phyloP scores from a whole-genome alignment of 1,284 basidiomycete species.

The Flammula alnicola region DNA sequence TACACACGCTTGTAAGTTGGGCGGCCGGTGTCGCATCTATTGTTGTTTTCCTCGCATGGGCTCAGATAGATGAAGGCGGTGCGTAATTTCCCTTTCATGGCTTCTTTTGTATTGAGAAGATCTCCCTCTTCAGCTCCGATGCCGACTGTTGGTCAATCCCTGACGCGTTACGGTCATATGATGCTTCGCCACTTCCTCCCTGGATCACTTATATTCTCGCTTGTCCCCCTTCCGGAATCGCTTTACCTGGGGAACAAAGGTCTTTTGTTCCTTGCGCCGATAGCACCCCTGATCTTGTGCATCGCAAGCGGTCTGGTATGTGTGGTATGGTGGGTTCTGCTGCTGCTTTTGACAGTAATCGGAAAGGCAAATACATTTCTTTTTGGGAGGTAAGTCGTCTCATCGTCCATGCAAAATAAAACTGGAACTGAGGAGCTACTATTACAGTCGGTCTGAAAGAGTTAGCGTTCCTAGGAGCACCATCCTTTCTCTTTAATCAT shows the following conservation, averaged over 20 bases:
- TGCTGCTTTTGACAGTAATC: slow-evolving; percentile 47
- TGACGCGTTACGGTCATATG: slow-evolving; percentile 45
- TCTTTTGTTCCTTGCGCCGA: slow-evolving; percentile 47
- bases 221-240: slow-evolving; percentile 59
- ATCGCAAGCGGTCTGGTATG: slow-evolving; percentile 64
- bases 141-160: slow-evolving; percentile 50
- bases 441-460: slow-evolving; percentile 39
- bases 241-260: slow-evolving; percentile 65
- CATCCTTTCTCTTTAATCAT: slow-evolving; percentile 65
- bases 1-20: slow-evolving; percentile 73
- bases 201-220: slow-evolving; percentile 48
- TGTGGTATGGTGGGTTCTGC: slow-evolving; percentile 60
- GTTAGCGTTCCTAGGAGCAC: slow-evolving; percentile 48
- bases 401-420: not conserved
- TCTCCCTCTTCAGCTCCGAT: slow-evolving; percentile 39
- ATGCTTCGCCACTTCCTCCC: slow-evolving; percentile 48
- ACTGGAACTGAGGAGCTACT: not conserved
- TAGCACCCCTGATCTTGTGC: slow-evolving; percentile 62
- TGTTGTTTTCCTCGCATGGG: slow-evolving; percentile 59
- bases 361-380: slow-evolving; percentile 37
- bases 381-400: slow-evolving; percentile 44
- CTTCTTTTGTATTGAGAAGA: slow-evolving; percentile 9
- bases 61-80: slow-evolving; percentile 35
- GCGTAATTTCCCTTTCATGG: slow-evolving; percentile 6
- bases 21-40: slow-evolving; percentile 65